A percentile compares a stretch with the other conserved stretches of the same genome.
These are phyloP conservation scores for Aspergillus udagawae DNA, from an alignment of 2,329 filamentous ascomycete species.

Conservation along the genomic window DNA sequence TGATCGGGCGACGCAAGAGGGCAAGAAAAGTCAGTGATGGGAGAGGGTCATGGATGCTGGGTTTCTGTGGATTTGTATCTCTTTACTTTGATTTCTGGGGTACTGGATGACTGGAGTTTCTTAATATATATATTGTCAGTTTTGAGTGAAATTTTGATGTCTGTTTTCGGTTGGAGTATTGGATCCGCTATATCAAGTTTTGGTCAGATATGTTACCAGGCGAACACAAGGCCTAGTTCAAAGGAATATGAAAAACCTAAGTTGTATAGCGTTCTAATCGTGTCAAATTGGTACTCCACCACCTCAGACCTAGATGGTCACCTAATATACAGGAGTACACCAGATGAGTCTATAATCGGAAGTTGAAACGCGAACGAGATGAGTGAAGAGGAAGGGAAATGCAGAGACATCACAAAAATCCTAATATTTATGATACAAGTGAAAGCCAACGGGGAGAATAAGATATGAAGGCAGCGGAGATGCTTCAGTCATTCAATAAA, in stretches of 20 bases:
- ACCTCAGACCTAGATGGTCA: background rate
- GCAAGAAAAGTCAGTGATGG: constrained; percentile 17
- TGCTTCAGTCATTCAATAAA: constrained; percentile 25
- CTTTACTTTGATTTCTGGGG: background rate
- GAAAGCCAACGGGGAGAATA: constrained; percentile 11
- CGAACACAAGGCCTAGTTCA: background rate
- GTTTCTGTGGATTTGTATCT: constrained; percentile 1
- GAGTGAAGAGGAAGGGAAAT: constrained; percentile 6
- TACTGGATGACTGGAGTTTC: background rate
- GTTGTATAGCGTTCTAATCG: background rate
- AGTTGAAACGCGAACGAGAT: constrained; percentile 1
- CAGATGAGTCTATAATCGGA: background rate
- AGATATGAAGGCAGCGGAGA: constrained; percentile 23
- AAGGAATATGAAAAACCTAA: background rate
- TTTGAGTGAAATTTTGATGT: background rate
- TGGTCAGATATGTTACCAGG: no score
- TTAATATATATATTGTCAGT: background rate
- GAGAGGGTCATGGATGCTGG: background rate
- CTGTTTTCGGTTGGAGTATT: background rate
- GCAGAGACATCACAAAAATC: constrained; percentile 9
- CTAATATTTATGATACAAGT: constrained; percentile 25
- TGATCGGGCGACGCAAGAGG: constrained; percentile 11
- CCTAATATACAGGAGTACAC: constrained; percentile 25
- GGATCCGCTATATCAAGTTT: background rate
- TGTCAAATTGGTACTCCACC: background rate